Base-by-base conservation (phyloP, 108 stramenopile genomes). In the Fragilaria crotonensis region DNA sequence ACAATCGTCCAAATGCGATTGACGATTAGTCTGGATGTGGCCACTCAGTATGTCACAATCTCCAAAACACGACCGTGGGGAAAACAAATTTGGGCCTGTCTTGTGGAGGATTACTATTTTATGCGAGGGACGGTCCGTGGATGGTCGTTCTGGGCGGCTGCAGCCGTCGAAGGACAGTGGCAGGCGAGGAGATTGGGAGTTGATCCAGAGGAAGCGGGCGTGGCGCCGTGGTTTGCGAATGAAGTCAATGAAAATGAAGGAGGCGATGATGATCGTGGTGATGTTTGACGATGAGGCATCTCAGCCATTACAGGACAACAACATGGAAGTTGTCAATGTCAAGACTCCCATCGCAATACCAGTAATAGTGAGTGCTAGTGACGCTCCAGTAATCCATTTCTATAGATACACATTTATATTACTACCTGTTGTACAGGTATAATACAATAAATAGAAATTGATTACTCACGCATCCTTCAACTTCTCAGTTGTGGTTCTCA, bases 81-180 rank as follows among this genome's bases (percentile, higher is more conserved):
- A n/a, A 88, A 88, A 59, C 57, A 76, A 41, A 85, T 89, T 63
- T 93, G 85, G 84, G 85, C 87, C 25, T 74, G 81, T 32, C 72
- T 68, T 2, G 76, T 85, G 25, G 86, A 87, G 32, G 91, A 89
- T 53, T 89, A 81, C 62, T 87, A 93, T 60, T 93, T 57, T 67
- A 45, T 83, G 59, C 70, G 81, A 57, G 91, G 91, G 31, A 81
- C 84, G 9, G 84, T 89, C 21, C 69, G 87, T 48, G 87, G 87
- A 26, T 93, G 91, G 91, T 80, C 70, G 57, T 88, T 81, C 41
- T 63, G 80, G 20, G 63, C 70, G 25, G 76, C 85, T 0, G 87
- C 87, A 28, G 64, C 72, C 45, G 84, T 93, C 5, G 23, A 73
- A 20, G 91, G 87, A 22, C 85, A 87, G 65, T 93, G 87, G 87